Base-by-base conservation (phyloP, 2,329 filamentous ascomycete genomes). In the Aspergillus persii region DNA sequence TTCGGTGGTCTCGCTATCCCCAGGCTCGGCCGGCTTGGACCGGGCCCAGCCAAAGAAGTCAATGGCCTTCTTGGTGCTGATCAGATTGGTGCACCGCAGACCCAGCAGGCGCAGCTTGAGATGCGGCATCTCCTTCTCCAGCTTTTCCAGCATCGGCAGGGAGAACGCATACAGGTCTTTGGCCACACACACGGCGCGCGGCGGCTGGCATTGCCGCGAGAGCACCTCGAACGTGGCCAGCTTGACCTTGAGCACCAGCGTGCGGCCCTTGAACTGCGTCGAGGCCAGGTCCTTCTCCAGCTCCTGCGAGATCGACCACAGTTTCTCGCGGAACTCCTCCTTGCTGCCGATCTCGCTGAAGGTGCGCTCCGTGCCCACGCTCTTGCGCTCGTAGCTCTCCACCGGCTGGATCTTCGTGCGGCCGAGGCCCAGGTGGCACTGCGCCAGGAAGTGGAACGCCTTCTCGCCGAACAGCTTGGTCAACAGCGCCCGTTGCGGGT, bases 161-260 rank as follows among this genome's bases (percentile, higher is more conserved):
- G 91, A 83, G 68, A 87, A 90, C 55, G 85, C 87, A 76, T 94
- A 98, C 3, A 99, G 77, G 67, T 99, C 95, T 46, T 94, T 89
- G 0, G 92, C 89, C 5, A 83, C 79, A 52, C 78, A 83, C 1
- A 97, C 82, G 0, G 92, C 87, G 64, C 88, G 89, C 0, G 91
- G 89, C 2, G 88, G 84, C 85, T 5, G 86, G 84, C 56, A 60
- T 71, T 99, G 95, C 33, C 95, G 83, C 0, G 93, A 96, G 54
- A 91, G 84, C 23, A 97, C 90, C 74, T 98, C 93, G 68, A 94
- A 99, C 0, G 92, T 96, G 72, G 97, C 91, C 7, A 98, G 79
- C 73, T 99, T 99, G 64, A 97, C 84, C 74, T 99, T 99, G 39
- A 99, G 79, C 26, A 92, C 91, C 1, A 99, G 78, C 0, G 94